Base-by-base conservation (phyloP, 768 basidiomycete genomes). In the Naganishia friedmannii region DNA sequence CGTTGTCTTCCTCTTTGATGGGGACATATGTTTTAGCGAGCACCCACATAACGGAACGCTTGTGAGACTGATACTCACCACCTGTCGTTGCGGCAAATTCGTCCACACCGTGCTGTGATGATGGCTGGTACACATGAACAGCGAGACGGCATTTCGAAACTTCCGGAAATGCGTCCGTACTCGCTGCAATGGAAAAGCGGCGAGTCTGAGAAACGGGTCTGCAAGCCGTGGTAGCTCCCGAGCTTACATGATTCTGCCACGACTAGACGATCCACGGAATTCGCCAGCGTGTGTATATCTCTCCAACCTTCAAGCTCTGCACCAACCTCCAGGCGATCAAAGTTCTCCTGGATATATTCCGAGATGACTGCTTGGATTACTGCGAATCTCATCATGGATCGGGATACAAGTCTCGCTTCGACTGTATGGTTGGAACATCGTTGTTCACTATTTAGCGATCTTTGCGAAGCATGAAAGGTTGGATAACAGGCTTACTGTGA, bases 41-140 rank as follows among this genome's bases (percentile, higher is more conserved):
- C n/a, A 28, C 69, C 70, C 23, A 34, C 55, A 29, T 70, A 72
- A 19, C 65, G 32, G 21, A 42, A 21, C 42, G 12, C 3, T 4
- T 13, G 31, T 17, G 28, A 12, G 31, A 17, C 28, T 5, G 10
- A 39, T 21, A 26, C 70, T 48, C 12, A 67, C 70, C 76, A 46
- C 77, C 76, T 3, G 74, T 53, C 19, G 74, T 74, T 5, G 81
- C 81, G 0, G 87, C 85, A 73, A 91, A 90, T 71, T 95, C 92
- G 76, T 83, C 79, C 9, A 81, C 48, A 13, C 72, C 68, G 10
- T 90, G 88, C 53, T 87, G 86, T 0, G 85, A 83, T 70, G 90
- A 88, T 0, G 90, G 88, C 70, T 93, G 89, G 78, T 97, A 99
- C 17, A 96, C 87, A 76, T 99, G 91, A 67, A 96, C 87, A 73